Base-by-base conservation (phyloP, 176 grass and related monocot genomes). In the Phragmites australis region DNA sequence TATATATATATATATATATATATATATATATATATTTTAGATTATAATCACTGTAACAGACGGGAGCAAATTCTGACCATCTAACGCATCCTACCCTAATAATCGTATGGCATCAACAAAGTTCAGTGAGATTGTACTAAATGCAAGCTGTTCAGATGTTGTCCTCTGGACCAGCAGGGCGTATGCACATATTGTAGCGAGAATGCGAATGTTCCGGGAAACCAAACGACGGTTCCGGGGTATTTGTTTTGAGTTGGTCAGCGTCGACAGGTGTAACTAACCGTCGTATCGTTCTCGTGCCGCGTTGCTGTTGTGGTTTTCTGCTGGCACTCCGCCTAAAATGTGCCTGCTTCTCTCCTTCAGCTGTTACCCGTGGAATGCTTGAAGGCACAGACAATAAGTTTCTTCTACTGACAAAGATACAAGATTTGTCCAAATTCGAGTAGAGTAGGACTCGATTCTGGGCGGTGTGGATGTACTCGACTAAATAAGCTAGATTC, bases 251-350 rank as follows among this genome's bases (percentile, higher is more conserved):
- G 42, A 19, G 12, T 42, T 9, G 23, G 12, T 82, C 44, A 62
- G 55, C 61, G 2, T 10, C 13, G 13, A 34, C 63, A 68, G 78
- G 8, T 82, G 78, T 37, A 2, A 37, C 78, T 8, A 70, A 82
- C 85, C 43, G 55, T 75, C 85, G 16, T 60, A 61, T 44, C 53
- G 50, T 61, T 23, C 19, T 23, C 16, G 32, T 9, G 30, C 55
- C 27, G 18, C 26, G 16, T 46, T 15, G 57, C 68, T 16, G 30
- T 6, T 40, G 19, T 3, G 5, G 59, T 37, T 18, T 21, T 31
- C 61, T 37, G 48, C 59, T 21, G 61, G 10, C 70, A 81, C 31
- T 51, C 65, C 22, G 23, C 47, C 31, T 9, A n/a, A 74, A 29
- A 52, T 64, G 57, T 42, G 22, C 56, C 19, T 29, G 41, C 6